Evolutionary conservation across 345 rosid genomes (phyloP), one percentile per base, ranked within the genome.

Genomic region (Eucalyptus erythrocorys): DNA sequence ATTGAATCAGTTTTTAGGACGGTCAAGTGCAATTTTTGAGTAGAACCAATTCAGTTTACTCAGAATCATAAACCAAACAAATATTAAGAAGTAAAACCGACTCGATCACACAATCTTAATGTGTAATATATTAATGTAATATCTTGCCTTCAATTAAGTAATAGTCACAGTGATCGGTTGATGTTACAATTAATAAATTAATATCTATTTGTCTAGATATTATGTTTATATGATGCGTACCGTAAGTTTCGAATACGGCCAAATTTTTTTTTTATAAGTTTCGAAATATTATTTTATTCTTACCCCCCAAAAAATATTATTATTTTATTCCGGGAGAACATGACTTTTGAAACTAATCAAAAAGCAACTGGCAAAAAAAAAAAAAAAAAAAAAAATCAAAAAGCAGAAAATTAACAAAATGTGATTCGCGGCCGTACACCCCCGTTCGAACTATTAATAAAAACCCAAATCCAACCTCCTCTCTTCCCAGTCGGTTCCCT

Each of bases 31-130:
- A 51, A 7, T 7, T 17, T 51, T 51, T 51, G 0, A 17, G 1
- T 7, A 17, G 10, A 19, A 19, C 1, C 55, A 0, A 8, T 0
- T 51, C 0, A 51, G 0, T 51, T 51, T 0, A 21, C 10, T 0
- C 0, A 10, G 0, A 51, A 51, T 51, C 0, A 21, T 1, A 21
- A 51, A 21, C 0, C 26, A 51, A 19, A 19, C 10, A 1, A 19
- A 51, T 51, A 19, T 51, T 51, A 0, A 51, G 5, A 51, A 51
- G 10, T 51, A 51, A 21, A 51, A 51, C 2, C 5, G 4, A 0
- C 0, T 51, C 0, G 2, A 1, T 19, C 7, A 2, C 30, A 24
- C 1, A 55, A 10, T 24, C 27, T 4, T 24, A 55, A 22, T 14
- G 12, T 13, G 3, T n/a, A 13, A 4, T 12, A 64, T 14, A 14